A percentile compares a stretch with the other conserved stretches of the same genome.
Evolutionary conservation across 2,329 filamentous ascomycete genomes (phyloP).

Genomic region (Fusarium palustre): DNA sequence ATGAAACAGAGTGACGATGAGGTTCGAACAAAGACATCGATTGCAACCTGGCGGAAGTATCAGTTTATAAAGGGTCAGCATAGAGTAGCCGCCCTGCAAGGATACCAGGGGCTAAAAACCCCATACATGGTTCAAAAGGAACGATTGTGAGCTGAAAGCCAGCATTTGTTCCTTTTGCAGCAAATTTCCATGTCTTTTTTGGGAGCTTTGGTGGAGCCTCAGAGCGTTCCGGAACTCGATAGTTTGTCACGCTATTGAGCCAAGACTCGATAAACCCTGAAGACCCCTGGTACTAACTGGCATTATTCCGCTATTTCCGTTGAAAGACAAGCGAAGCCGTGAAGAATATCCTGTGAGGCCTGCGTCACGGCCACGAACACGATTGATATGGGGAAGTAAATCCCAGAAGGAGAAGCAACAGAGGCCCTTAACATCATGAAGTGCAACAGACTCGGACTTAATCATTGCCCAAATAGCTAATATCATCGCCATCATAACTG

Average conservation of each 20-base stretch:
- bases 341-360: neutral
- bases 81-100: neutral
- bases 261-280: neutral
- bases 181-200: neutral
- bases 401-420: too few species aligned
- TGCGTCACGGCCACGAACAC: neutral
- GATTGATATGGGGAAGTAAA: neutral
- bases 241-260: neutral
- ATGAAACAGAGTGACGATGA: neutral
- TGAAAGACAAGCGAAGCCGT: neutral
- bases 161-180: neutral
- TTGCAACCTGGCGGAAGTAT: too few species aligned
- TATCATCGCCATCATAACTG: too few species aligned
- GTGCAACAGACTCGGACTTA: too few species aligned
- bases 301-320: neutral
- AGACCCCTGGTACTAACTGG: neutral
- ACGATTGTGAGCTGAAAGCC: neutral
- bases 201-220: neutral
- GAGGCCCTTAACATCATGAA: too few species aligned
- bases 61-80: neutral
- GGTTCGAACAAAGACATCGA: too few species aligned
- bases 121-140: neutral
- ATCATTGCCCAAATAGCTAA: too few species aligned
- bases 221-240: constrained; percentile 13
- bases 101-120: too few species aligned